These are phyloP conservation scores for Cyberlindnera japonica DNA, from an alignment of 805 yeast genomes.

Conservation along the genomic window DNA sequence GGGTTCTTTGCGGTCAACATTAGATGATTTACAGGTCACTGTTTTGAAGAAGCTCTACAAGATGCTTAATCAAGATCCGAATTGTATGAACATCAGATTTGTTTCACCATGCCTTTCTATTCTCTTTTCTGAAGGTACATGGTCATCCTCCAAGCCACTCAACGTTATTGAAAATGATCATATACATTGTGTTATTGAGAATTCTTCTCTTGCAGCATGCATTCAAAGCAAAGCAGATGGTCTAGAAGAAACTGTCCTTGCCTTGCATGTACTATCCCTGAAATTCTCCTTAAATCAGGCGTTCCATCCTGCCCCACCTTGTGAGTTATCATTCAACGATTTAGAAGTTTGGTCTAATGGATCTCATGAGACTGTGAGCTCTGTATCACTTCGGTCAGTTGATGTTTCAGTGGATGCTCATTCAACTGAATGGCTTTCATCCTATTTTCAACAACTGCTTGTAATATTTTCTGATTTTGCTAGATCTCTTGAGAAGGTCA, in stretches of 20 bases:
- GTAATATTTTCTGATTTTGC: conserved; percentile 12
- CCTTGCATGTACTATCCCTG: conserved; percentile 18
- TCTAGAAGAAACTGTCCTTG: conserved; percentile 9
- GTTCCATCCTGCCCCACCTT: neutral
- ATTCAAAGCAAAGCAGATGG: conserved; percentile 18
- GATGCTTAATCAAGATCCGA: conserved; percentile 31
- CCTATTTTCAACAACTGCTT: conserved; percentile 19
- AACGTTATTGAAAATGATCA: conserved; percentile 19
- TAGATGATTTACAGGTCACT: conserved; percentile 65
- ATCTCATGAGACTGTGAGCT: conserved; percentile 11
- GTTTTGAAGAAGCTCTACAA: conserved; percentile 44
- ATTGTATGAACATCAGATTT: conserved; percentile 43
- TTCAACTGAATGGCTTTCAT: conserved; percentile 33
- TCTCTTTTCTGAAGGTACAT: conserved; percentile 33
- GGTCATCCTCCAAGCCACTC: conserved; percentile 12
- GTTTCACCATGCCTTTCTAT: conserved; percentile 44
- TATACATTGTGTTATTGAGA: conserved; percentile 8
- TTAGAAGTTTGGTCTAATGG: conserved; percentile 33
- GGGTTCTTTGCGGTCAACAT: conserved; percentile 41
- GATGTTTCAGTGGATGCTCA: conserved; percentile 32
- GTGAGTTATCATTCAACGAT: conserved; percentile 15
- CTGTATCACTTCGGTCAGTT: conserved; percentile 29
- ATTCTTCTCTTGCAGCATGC: conserved; percentile 26
- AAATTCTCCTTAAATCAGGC: conserved; percentile 5
- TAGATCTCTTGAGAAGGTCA: conserved; percentile 7